Percentiles rank a stretch among this genome's conserved stretches.
phyloP scores from a whole-genome alignment of 345 rosid species.

The Ceriops tagal region DNA sequence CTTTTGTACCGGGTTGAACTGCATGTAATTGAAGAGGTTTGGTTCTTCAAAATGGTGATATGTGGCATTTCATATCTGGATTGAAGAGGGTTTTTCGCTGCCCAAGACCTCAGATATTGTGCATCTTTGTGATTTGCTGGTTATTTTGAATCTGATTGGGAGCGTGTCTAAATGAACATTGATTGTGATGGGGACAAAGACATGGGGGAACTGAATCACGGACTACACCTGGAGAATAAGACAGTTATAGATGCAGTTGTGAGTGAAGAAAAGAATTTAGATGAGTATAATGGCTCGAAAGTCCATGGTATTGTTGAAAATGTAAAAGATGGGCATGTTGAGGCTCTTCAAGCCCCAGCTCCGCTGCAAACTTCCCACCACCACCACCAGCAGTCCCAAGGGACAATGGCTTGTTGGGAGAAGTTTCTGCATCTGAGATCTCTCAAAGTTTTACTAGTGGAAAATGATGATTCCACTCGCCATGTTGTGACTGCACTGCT shows the following conservation, averaged over 20 bases:
- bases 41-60: slow-evolving; percentile 20
- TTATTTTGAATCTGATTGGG: slow-evolving; percentile 37
- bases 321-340: slow-evolving; percentile 38
- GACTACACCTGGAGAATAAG: slow-evolving; percentile 22
- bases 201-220: slow-evolving; percentile 32
- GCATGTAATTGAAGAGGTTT: slow-evolving; percentile 22
- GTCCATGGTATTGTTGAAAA: slow-evolving; percentile 29
- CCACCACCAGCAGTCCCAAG: slow-evolving; percentile 26
- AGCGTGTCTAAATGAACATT: slow-evolving; percentile 46
- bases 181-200: slow-evolving; percentile 36
- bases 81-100: slow-evolving; percentile 24
- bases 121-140: slow-evolving; percentile 15
- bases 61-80: slow-evolving; percentile 30
- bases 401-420: slow-evolving; percentile 28
- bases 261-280: slow-evolving; percentile 20
- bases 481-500: slow-evolving; percentile 70
- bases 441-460: slow-evolving; percentile 78
- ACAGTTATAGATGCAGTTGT: slow-evolving; percentile 31
- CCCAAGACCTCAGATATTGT: slow-evolving; percentile 12
- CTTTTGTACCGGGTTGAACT: slow-evolving; percentile 24
- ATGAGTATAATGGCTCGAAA: slow-evolving; percentile 27
- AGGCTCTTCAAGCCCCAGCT: slow-evolving; percentile 29
- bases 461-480: slow-evolving; percentile 71
- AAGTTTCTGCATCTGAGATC: slow-evolving; percentile 67
- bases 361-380: slow-evolving; percentile 40